Evolutionary conservation across 179 eudicot species (phyloP), one percentile per base, ranked within the genome.

Genomic region (Pouteria campechiana): DNA sequence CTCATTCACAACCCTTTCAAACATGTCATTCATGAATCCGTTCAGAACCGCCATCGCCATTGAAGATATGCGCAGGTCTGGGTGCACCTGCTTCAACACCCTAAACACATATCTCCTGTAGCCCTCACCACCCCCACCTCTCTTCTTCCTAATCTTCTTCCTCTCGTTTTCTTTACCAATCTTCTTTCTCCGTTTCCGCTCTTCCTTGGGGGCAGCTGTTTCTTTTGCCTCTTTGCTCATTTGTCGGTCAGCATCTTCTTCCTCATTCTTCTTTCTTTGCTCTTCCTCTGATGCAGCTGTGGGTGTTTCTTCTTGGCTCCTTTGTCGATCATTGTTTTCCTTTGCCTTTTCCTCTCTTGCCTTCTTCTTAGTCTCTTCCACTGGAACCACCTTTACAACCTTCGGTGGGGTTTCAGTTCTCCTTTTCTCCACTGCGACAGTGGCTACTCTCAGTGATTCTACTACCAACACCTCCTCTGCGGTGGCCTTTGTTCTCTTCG

Each of bases 41-140:
- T 89, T 74, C 2, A 89, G 28, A 5, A 89, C 60, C 13, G 69
- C 65, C 93, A 89, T 89, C 1, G 97, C 89, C 58, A 66, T 70
- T 0, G 67, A 58, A 7, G 95, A 78, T 0, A 84, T 67, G 0
- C 72, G 83, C 64, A 84, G 23, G 0, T 82, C 95, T 0, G 95
- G 93, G 38, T 89, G 97, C 7, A 84, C 95, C 32, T 89, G 89
- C 37, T 84, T 89, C 69, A 84, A 15, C 44, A 88, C 94, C 45
- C 58, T 73, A 11, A 20, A 73, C 30, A 83, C 64, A 32, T 88
- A 88, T 19, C 64, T 76, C 53, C 59, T 64, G 34, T 84, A 84
- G 64, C 72, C 90, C 41, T 52, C 81, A 7, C 67, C 27, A 0
- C 55, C 73, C 6, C 38, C 65, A 3, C 40, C 67, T 1, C 25